phyloP scores from a whole-genome alignment of 768 basidiomycete species.

The Gelatoporia subvermispora region DNA sequence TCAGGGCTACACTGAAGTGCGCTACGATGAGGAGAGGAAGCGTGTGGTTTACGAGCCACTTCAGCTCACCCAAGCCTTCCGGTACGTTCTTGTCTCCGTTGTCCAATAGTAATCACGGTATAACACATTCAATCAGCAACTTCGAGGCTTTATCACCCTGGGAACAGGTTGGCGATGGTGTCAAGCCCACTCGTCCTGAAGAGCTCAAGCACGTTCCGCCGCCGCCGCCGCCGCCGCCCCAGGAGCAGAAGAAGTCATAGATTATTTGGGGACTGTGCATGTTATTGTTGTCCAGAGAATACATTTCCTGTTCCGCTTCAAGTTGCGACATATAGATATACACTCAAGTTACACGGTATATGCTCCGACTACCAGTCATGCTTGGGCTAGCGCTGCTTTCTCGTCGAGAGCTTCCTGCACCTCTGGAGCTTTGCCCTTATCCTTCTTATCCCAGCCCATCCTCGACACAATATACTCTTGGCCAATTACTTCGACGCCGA shows the following conservation, averaged over 20 bases:
- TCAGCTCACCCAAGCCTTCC: conserved; percentile 96
- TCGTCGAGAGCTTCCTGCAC: conserved; percentile 8
- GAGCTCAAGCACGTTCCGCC: conserved; percentile 74
- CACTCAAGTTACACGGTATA: not conserved
- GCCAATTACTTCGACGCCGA: conserved; percentile 85
- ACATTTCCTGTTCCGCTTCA: not conserved
- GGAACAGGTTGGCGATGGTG: conserved; percentile 85
- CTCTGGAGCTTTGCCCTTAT: conserved; percentile 6
- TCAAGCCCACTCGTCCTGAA: conserved; percentile 52
- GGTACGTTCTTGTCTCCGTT: conserved; percentile 41
- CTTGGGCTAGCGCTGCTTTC: conserved; percentile 3
- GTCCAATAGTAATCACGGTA: not conserved
- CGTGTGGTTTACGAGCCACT: conserved; percentile 97
- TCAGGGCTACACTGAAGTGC: conserved; percentile 97
- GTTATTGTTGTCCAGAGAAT: not conserved
- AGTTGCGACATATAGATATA: not conserved
- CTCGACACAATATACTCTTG: conserved; percentile 86
- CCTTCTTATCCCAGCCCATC: conserved; percentile 68
- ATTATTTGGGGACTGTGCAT: not conserved
- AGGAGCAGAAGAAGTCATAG: conserved; percentile 69
- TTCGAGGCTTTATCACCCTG: conserved; percentile 91
- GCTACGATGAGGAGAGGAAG: conserved; percentile 97
- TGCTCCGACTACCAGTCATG: conserved; percentile 4
- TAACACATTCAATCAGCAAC: conserved; percentile 50
- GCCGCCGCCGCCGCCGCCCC: conserved; percentile 59